Evolutionary conservation across 2,329 filamentous ascomycete species (phyloP), one percentile per base, ranked within the genome.

Genomic region (Neodidymelliopsis sp.): DNA sequence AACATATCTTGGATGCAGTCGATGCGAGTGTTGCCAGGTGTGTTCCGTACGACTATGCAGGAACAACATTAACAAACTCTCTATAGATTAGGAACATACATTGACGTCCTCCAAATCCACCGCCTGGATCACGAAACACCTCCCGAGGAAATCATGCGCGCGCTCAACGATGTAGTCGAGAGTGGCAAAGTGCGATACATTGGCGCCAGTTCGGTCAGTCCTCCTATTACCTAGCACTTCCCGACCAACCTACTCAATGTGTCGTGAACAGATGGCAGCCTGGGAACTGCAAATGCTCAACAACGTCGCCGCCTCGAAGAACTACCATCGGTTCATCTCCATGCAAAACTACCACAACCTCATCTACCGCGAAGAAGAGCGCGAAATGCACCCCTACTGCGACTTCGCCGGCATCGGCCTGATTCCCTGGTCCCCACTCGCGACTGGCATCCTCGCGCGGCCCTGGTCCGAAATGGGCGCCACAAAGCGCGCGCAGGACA

Each of bases 91-190:
- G 35, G 35, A 3, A 37, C n/a, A 2, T 84, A 85, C 65, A 79
- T 84, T 53, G 82, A 85, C 54, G 75, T 84, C 11, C 73, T 84
- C 3, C 81, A 84, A 62, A 79, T 85, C 39, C 84, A 86, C 59
- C 76, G 83, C 1, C 75, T 82, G 3, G 82, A 86, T 56, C 71
- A 69, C 4, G 72, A 77, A 2, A 78, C 76, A 3, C 76, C 79
- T 0, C 65, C 75, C 3, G 80, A 83, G 48, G 82, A 84, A 64
- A 84, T 81, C n/a, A 84, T 84, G 82, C 71, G 74, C 29, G 79
- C 80, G 3, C 68, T 84, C 4, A 76, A 85, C 47, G 82, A 85
- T 28, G 72, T 85, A 0, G 75, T 84, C 0, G 67, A 77, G 28
- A 77, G 69, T n/a, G 82, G 82, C 2, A 81, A 80, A 57, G 81